Conservation (phyloP, 345 rosid species). For the Arabis hirsuta region DNA sequence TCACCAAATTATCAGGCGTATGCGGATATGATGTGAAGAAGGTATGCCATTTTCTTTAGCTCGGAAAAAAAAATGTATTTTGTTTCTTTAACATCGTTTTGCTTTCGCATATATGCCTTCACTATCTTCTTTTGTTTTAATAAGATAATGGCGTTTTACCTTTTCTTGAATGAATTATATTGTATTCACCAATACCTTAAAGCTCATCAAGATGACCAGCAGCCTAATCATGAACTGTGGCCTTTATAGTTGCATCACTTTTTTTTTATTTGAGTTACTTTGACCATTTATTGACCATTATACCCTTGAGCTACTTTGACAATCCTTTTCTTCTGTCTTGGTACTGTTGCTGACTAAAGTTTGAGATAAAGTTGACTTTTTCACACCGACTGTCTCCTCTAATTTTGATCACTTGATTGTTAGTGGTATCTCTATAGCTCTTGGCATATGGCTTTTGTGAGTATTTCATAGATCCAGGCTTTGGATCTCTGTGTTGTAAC, state of each 20-base stretch:
- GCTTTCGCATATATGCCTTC: slow-evolving; percentile 30
- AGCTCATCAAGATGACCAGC: slow-evolving; percentile 28
- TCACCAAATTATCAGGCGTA: slow-evolving; percentile 45
- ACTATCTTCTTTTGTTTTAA: not conserved
- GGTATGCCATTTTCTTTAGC: slow-evolving; percentile 42
- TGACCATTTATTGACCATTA: not conserved
- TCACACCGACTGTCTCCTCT: slow-evolving; percentile 26
- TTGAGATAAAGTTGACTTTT: slow-evolving; percentile 38
- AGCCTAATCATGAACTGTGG: slow-evolving; percentile 25
- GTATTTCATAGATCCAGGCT: slow-evolving; percentile 22
- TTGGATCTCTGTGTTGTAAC: slow-evolving; percentile 24
- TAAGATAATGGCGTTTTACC: not conserved
- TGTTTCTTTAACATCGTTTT: slow-evolving; percentile 27
- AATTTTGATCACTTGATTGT: slow-evolving; percentile 35
- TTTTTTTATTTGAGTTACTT: slow-evolving; percentile 34
- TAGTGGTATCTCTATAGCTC: slow-evolving; percentile 33
- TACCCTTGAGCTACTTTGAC: slow-evolving; percentile 32
- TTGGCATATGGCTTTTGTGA: slow-evolving; percentile 32
- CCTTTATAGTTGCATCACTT: slow-evolving; percentile 35
- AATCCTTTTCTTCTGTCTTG: slow-evolving; percentile 16
- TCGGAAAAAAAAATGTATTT: slow-evolving; percentile 12
- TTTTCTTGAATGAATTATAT: slow-evolving; percentile 17
- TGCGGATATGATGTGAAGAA: slow-evolving; percentile 58
- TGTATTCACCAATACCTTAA: slow-evolving; percentile 2
- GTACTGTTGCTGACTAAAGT: slow-evolving; percentile 21